phyloP scores from a whole-genome alignment of 768 basidiomycete genomes.

The Tylopilus subfusipes region DNA sequence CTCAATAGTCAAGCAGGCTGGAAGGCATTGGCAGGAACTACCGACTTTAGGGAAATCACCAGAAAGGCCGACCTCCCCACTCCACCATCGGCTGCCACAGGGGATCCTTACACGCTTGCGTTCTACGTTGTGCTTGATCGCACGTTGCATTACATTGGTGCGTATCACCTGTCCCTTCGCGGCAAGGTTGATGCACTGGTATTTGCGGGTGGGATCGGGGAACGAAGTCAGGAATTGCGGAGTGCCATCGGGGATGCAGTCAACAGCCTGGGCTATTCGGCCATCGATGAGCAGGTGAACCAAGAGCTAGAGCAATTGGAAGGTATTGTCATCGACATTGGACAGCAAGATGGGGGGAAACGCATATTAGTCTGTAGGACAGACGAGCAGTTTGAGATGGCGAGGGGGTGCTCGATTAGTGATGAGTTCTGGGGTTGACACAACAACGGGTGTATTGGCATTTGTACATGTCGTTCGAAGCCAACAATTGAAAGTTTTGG shows the following conservation, averaged over 20 bases:
- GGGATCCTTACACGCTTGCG: constrained; percentile 52
- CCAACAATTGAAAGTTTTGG: not conserved
- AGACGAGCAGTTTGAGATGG: constrained; percentile 60
- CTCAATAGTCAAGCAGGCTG: constrained; percentile 76
- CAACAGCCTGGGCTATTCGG: constrained; percentile 57
- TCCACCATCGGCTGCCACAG: constrained; percentile 19
- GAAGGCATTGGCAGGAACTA: constrained; percentile 74
- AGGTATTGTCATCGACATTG: constrained; percentile 48
- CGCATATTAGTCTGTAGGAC: constrained; percentile 60
- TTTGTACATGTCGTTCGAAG: not conserved
- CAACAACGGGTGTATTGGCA: not conserved
- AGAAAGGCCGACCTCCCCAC: constrained; percentile 33
- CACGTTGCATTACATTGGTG: constrained; percentile 66
- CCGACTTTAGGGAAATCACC: constrained; percentile 75
- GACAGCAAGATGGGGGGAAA: constrained; percentile 26
- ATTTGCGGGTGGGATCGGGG: constrained; percentile 88
- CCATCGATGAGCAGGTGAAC: constrained; percentile 49
- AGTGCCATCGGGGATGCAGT: constrained; percentile 51
- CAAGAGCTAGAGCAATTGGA: constrained; percentile 32
- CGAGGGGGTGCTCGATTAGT: constrained; percentile 34
- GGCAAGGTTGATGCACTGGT: constrained; percentile 73
- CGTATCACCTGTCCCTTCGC: constrained; percentile 71
- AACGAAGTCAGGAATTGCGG: constrained; percentile 62
- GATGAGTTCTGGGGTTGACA: constrained; percentile 17
- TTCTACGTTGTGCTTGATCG: constrained; percentile 80